Conservation (phyloP, 768 basidiomycete species). For the Agrocybe pediades region DNA sequence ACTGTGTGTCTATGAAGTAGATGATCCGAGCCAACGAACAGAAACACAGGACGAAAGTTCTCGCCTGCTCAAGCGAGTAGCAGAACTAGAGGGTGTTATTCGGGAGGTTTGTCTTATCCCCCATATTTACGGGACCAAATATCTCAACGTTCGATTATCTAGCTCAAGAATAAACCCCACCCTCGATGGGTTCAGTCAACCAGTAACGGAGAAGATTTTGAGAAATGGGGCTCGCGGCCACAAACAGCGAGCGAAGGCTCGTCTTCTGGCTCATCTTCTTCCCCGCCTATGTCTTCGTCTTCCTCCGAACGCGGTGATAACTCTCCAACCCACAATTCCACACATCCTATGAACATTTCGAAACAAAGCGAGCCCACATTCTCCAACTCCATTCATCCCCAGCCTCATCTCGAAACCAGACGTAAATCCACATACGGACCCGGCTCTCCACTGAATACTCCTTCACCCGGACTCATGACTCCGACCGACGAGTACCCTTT, state of each 20-base stretch:
- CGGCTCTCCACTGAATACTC: constrained; percentile 35
- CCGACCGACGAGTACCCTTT: constrained; percentile 46
- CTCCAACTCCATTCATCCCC: constrained; percentile 16
- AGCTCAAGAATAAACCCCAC: constrained; percentile 77
- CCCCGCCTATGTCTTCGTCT: constrained; percentile 29
- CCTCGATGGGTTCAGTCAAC: constrained; percentile 60
- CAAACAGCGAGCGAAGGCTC: constrained; percentile 21
- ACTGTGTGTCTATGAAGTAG: constrained; percentile 83
- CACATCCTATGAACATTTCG: constrained; percentile 14
- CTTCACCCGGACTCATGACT: constrained; percentile 43
- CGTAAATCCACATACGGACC: constrained; percentile 27
- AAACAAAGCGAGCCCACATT: neutral
- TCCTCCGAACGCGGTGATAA: constrained; percentile 30
- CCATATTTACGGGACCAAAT: constrained; percentile 32
- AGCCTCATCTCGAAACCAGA: constrained; percentile 28
- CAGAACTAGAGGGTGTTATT: constrained; percentile 82
- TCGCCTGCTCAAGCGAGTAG: constrained; percentile 71
- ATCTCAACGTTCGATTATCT: neutral
- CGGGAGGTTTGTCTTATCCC: constrained; percentile 55
- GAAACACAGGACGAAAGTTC: constrained; percentile 62
- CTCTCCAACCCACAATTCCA: constrained; percentile 3
- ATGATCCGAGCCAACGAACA: constrained; percentile 64
- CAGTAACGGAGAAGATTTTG: constrained; percentile 34
- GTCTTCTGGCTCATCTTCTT: constrained; percentile 27
- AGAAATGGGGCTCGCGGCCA: neutral